Conservation (phyloP, 1,284 basidiomycete species). For the Schizophyllum commune region DNA sequence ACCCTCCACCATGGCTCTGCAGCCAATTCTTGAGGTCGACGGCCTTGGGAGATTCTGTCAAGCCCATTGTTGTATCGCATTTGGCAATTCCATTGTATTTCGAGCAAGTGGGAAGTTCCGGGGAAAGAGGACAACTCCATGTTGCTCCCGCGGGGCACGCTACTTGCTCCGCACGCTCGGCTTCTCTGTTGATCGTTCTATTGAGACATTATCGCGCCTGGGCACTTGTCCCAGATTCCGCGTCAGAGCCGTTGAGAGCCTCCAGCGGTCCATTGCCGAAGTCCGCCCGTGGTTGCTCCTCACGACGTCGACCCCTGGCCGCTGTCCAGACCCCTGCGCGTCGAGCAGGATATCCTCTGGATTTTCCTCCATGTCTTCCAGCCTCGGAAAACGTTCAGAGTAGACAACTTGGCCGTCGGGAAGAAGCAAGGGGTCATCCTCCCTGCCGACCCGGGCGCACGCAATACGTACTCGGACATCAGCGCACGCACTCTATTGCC, state of each 20-base stretch:
- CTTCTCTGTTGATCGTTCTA: not conserved
- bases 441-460: too few relatives aligned
- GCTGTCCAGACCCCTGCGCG: not conserved
- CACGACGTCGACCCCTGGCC: not conserved
- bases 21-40: constrained; percentile 41
- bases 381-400: too few relatives aligned
- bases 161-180: not conserved
- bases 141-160: too few relatives aligned
- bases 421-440: too few relatives aligned
- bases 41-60: not conserved
- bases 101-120: not conserved
- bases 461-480: too few relatives aligned
- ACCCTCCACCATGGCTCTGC: constrained; percentile 35
- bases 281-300: not conserved
- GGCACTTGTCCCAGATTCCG: not conserved
- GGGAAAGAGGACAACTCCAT: not conserved
- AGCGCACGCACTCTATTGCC: too few relatives aligned
- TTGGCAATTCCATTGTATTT: not conserved
- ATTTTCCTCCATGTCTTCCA: not conserved
- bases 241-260: not conserved
- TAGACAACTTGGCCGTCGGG: too few relatives aligned
- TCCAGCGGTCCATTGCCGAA: not conserved
- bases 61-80: not conserved
- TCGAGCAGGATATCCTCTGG: not conserved
- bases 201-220: not conserved